phyloP scores from a whole-genome alignment of 2,329 filamentous ascomycete genomes.

The Paraphoma sp. region DNA sequence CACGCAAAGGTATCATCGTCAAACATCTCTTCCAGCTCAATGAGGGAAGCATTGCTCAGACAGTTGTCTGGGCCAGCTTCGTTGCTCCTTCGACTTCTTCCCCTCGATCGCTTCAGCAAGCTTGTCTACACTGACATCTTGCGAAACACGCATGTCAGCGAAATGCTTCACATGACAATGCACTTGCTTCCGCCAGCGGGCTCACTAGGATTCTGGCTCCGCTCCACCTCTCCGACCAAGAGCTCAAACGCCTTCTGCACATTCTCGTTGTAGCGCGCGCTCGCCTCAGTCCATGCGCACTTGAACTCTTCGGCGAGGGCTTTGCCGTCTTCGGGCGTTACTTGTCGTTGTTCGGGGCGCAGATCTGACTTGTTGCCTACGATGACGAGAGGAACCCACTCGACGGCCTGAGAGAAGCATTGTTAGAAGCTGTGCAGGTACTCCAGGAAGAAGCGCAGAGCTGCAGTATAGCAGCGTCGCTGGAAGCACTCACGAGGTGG shows the following conservation, averaged over 20 bases:
- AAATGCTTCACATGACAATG: conserved; percentile 73
- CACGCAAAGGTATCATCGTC: conserved; percentile 2
- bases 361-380: conserved; percentile 98
- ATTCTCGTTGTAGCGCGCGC: conserved; percentile 92
- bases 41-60: not conserved
- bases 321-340: conserved; percentile 83
- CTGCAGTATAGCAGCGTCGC: conserved; percentile 4
- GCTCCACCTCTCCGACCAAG: conserved; percentile 94
- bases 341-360: conserved; percentile 89
- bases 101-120: conserved; percentile 1
- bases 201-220: conserved; percentile 87
- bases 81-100: conserved; percentile 3
- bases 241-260: conserved; percentile 92
- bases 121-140: conserved; percentile 11
- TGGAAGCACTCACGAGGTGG: conserved; percentile 72
- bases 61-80: not conserved
- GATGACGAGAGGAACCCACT: conserved; percentile 90
- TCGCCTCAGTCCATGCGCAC: conserved; percentile 94
- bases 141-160: conserved; percentile 21
- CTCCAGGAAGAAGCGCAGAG: not conserved
- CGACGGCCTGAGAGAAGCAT: conserved; percentile 70
- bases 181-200: conserved; percentile 83
- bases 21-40: not conserved
- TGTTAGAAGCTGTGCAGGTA: conserved; percentile 12
- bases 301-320: conserved; percentile 84